These are phyloP conservation scores for Apiospora pterosperma DNA, from an alignment of 2,329 filamentous ascomycete genomes.

Conservation along the genomic window DNA sequence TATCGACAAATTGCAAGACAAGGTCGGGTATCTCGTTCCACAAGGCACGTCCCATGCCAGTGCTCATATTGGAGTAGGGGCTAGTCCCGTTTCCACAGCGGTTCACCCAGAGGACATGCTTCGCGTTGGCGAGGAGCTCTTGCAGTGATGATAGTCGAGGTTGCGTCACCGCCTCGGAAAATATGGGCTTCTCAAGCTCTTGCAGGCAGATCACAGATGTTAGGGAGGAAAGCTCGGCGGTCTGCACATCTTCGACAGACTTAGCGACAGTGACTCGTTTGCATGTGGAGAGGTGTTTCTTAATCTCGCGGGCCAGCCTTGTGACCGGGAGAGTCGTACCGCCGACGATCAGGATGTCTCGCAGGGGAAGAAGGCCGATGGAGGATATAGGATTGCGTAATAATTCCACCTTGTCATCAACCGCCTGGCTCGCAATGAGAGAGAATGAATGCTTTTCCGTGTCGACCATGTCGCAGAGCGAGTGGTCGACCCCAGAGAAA, in stretches of 20 bases:
- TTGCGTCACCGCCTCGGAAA: slow-evolving; percentile 4
- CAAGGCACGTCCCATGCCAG: slow-evolving; percentile 18
- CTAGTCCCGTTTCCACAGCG: slow-evolving; percentile 10
- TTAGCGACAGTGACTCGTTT: no score
- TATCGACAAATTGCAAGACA: slow-evolving; percentile 18
- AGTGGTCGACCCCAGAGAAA: slow-evolving; percentile 22
- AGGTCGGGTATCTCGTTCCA: slow-evolving; percentile 14
- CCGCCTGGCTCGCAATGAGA: background rate
- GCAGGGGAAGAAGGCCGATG: no score
- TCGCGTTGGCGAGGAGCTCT: slow-evolving; percentile 12
- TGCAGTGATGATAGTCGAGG: no score
- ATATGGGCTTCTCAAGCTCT: slow-evolving; percentile 10
- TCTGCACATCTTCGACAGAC: no score
- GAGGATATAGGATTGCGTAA: background rate
- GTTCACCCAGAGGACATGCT: slow-evolving; percentile 24
- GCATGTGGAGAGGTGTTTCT: no score
- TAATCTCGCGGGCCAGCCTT: no score
- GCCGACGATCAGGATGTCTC: no score
- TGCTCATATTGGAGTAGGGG: slow-evolving; percentile 19
- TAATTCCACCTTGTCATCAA: background rate
- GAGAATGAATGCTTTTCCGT: background rate
- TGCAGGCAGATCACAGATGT: no score
- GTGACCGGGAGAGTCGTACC: no score
- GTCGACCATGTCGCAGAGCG: no score
- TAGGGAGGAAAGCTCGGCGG: no score